Conservation (phyloP, 345 rosid species). For the Angophora floribunda region DNA sequence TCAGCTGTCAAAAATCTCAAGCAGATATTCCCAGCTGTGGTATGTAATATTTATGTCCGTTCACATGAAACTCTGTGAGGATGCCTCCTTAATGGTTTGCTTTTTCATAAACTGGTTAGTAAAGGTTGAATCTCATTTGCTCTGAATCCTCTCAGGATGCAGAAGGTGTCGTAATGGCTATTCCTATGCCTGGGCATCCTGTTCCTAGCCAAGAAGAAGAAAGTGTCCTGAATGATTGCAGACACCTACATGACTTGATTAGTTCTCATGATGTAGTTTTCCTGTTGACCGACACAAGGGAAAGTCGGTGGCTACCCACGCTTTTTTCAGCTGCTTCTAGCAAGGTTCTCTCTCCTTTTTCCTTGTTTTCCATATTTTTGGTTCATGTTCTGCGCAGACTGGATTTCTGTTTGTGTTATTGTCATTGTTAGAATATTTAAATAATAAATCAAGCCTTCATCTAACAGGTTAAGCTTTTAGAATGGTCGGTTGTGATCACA, state of each 20-base stretch:
- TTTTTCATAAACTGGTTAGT: neutral
- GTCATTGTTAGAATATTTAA: no score
- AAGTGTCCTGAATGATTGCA: conserved; percentile 66
- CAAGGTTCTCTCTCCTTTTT: conserved; percentile 44
- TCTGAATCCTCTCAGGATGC: conserved; percentile 40
- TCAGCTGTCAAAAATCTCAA: conserved; percentile 87
- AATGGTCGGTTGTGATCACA: no score
- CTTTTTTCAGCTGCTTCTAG: conserved; percentile 69
- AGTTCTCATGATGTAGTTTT: conserved; percentile 85
- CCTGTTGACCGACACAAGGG: conserved; percentile 96
- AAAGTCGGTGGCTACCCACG: conserved; percentile 95
- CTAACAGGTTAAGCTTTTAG: no score
- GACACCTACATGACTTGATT: conserved; percentile 48
- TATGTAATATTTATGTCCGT: conserved; percentile 7
- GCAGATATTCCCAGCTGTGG: conserved; percentile 84
- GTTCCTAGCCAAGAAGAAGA: conserved; percentile 67
- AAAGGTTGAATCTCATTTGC: neutral
- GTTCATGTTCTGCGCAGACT: neutral
- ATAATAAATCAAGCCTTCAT: no score
- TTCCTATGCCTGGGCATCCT: conserved; percentile 99
- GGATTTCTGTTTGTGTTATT: neutral
- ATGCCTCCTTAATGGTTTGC: neutral
- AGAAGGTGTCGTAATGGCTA: conserved; percentile 72
- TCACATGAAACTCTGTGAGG: neutral
- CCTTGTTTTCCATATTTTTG: neutral